Base-by-base conservation (phyloP, 345 rosid genomes). In the Corchorus olitorius region DNA sequence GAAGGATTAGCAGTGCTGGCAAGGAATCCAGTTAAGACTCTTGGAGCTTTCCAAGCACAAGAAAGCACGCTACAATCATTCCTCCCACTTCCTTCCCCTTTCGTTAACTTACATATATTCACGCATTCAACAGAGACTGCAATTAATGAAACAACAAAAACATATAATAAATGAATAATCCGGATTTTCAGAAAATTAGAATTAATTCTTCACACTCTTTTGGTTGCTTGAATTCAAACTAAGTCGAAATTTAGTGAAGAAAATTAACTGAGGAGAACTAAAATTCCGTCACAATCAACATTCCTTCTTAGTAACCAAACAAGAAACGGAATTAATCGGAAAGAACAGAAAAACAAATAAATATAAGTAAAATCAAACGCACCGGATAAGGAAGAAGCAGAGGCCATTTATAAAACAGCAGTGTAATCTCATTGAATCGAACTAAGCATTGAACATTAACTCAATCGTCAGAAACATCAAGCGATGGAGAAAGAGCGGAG, bases 21-120 rank as follows among this genome's bases (percentile, higher is more conserved):
- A 46, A 93, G 92, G 82, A 89, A 92, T 35, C 99, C 97, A 34
- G 98, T 89, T 86, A 96, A 81, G 54, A 85, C 93, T 80, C 97
- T 88, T 5, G 98, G 98, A 73, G 94, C 93, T 84, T 90, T 93
- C 94, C 92, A 91, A 61, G 97, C 94, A 78, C 97, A 93, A 0
- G 97, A 93, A 63, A 96, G 88, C 45, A 88, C 87, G 67, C 76
- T 89, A 85, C 97, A 93, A 78, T 90, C 98, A 39, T 80, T 85
- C 85, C 90, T 89, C 61, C 83, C 90, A 73, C 81, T 81, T 45
- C 77, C 92, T n/a, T 92, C 97, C 77, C 93, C 91, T 84, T 92
- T 91, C 19, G 89, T 78, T 74, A 92, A 74, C 81, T 93, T 92
- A 83, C 97, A 89, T 80, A 87, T 54, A 81, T 85, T 93, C 83